Evolutionary conservation across 2,329 filamentous ascomycete genomes (phyloP), one percentile per base, ranked within the genome.

Genomic region (Zelopaecilomyces penicillatus): DNA sequence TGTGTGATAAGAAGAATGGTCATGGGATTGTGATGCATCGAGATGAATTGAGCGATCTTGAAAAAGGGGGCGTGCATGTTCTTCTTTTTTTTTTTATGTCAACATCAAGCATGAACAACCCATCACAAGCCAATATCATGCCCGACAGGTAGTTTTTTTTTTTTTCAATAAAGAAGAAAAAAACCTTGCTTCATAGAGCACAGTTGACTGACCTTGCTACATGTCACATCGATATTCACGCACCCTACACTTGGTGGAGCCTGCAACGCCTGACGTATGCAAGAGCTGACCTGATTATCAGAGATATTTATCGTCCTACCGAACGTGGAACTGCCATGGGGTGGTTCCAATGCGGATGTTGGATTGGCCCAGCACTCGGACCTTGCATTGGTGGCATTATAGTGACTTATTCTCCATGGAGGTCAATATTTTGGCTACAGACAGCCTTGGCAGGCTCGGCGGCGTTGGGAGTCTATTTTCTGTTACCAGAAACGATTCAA

Each of bases 341-440:
- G 1, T 89, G 82, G 80, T 87, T 87, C 54, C 61, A 87, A 34
- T 78, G 74, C 0, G 84, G 84, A 0, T 86, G 82, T 0, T 67
- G 89, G 0, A 78, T 87, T 38, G 85, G 85, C 0, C 85, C 85
- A 5, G 81, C 80, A 1, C 70, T 85, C 55, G 83, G 85, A 0
- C 77, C 79, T 1, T 85, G 87, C 54, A 68, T 89, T 7, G 79
- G 85, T 44, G 86, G 85, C 27, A 80, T 88, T 37, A 86, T 91
- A 41, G 83, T 89, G 11, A 89, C 84, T 0, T 88, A 80, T 61
- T 71, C 73, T 5, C 76, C 73, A 2, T 91, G 86, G 86, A 73
- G 83, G 12, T 76, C 77, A 36, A 87, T 89, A 43, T 89, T 88
- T 65, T 89, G 83, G 80, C 68, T 90, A 0, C 85, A 89, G 57